phyloP scores from a whole-genome alignment of 331 rosid genomes.

The Quercus lobata region DNA sequence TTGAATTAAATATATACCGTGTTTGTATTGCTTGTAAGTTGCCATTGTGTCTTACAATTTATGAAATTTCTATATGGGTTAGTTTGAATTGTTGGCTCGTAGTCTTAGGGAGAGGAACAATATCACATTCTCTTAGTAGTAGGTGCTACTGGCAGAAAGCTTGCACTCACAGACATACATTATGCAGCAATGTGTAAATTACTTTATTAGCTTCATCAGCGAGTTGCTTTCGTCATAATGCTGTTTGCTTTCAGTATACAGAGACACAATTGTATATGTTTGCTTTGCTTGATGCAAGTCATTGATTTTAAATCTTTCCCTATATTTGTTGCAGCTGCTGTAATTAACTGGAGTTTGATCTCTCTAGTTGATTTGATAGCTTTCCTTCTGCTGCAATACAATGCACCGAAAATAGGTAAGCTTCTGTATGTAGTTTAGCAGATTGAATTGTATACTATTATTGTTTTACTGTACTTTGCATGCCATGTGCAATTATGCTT shows the following conservation, averaged over 20 bases:
- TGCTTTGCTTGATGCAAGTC: constrained; percentile 13
- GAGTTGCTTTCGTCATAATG: background rate
- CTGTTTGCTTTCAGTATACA: constrained; percentile 7
- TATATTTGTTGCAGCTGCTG: constrained; percentile 66
- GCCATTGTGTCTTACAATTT: background rate
- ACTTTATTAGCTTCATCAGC: constrained; percentile 2
- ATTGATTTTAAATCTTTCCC: constrained; percentile 11
- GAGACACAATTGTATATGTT: constrained; percentile 4
- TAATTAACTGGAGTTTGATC: constrained; percentile 83
- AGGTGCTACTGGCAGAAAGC: background rate
- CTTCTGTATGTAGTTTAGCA: constrained; percentile 10
- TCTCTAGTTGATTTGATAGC: constrained; percentile 75
- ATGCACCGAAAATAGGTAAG: constrained; percentile 65
- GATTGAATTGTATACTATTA: constrained; percentile 10
- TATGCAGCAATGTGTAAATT: background rate
- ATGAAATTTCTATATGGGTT: background rate
- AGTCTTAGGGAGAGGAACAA: background rate
- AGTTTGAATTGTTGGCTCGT: background rate
- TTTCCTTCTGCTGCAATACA: constrained; percentile 68
- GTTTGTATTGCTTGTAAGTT: background rate
- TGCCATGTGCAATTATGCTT: constrained; percentile 10
- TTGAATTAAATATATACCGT: background rate
- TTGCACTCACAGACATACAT: background rate
- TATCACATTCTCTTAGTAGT: background rate
- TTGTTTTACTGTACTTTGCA: constrained; percentile 4